phyloP scores from a whole-genome alignment of 257 asterid species.

The Scutellaria galericulata region DNA sequence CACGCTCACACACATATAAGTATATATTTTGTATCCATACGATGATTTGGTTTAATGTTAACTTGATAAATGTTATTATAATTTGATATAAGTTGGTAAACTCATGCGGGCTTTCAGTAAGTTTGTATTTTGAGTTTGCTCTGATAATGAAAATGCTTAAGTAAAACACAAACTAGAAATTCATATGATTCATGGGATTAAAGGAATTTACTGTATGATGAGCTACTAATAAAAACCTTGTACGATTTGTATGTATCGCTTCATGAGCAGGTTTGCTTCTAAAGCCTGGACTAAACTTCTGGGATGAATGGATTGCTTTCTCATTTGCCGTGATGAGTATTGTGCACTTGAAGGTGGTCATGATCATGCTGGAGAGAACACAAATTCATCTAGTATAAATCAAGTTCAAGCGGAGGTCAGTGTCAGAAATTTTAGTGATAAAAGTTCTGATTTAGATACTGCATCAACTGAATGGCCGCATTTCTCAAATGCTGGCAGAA shows the following conservation, averaged over 20 bases:
- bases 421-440: conserved; percentile 56
- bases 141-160: conserved; percentile 15
- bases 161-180: background rate
- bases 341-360: conserved; percentile 50
- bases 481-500: conserved; percentile 56
- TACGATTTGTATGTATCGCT: background rate
- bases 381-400: conserved; percentile 22
- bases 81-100: conserved; percentile 12
- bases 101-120: background rate
- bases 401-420: conserved; percentile 61
- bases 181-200: background rate
- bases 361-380: conserved; percentile 32
- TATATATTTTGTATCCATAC: background rate
- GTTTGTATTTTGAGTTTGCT: background rate
- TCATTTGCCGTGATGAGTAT: conserved; percentile 63
- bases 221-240: conserved; percentile 1
- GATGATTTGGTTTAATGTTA: background rate
- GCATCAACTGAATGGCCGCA: conserved; percentile 51
- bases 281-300: background rate
- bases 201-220: background rate
- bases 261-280: conserved; percentile 6
- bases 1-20: background rate
- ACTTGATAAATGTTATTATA: conserved; percentile 12
- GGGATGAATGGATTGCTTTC: conserved; percentile 20
- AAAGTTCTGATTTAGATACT: conserved; percentile 53